These are phyloP conservation scores for Hyaloscypha bicolor DNA, from an alignment of 495 filamentous ascomycete species.

Conservation along the genomic window DNA sequence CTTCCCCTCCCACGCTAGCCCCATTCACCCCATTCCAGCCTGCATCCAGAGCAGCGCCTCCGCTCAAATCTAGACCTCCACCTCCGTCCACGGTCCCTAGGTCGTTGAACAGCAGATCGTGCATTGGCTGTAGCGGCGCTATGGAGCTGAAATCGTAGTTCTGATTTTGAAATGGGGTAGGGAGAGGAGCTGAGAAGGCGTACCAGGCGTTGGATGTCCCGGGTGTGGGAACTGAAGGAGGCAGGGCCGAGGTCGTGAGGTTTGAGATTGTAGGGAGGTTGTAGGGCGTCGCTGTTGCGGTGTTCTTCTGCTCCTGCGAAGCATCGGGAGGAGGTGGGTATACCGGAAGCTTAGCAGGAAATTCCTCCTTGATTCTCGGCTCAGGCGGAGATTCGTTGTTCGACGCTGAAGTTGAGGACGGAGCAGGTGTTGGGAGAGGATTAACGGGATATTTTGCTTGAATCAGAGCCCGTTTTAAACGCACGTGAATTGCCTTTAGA, in stretches of 20 bases:
- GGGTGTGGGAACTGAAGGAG: not conserved
- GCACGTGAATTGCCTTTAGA: slow-evolving; percentile 46
- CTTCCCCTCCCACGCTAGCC: slow-evolving; percentile 15
- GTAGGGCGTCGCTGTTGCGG: slow-evolving; percentile 18
- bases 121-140: slow-evolving; percentile 55
- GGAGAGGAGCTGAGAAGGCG: slow-evolving; percentile 9
- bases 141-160: slow-evolving; percentile 50
- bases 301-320: not conserved
- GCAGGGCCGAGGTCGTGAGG: slow-evolving; percentile 18
- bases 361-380: not conserved
- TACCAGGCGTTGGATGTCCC: slow-evolving; percentile 14
- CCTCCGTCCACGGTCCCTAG: slow-evolving; percentile 39
- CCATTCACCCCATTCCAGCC: slow-evolving; percentile 2
- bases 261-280: slow-evolving; percentile 26
- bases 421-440: slow-evolving; percentile 1
- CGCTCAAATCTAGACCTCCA: slow-evolving; percentile 16
- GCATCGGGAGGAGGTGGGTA: not conserved
- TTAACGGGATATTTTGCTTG: slow-evolving; percentile 6
- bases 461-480: slow-evolving; percentile 47
- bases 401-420: not conserved
- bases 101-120: slow-evolving; percentile 55
- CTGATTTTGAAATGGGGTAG: slow-evolving; percentile 31
- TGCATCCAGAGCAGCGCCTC: slow-evolving; percentile 2
- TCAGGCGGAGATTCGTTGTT: not conserved
- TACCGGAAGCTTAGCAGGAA: slow-evolving; percentile 9